Conservation (phyloP, 148 eudicot genomes). For the Dianthus caryophyllus region DNA sequence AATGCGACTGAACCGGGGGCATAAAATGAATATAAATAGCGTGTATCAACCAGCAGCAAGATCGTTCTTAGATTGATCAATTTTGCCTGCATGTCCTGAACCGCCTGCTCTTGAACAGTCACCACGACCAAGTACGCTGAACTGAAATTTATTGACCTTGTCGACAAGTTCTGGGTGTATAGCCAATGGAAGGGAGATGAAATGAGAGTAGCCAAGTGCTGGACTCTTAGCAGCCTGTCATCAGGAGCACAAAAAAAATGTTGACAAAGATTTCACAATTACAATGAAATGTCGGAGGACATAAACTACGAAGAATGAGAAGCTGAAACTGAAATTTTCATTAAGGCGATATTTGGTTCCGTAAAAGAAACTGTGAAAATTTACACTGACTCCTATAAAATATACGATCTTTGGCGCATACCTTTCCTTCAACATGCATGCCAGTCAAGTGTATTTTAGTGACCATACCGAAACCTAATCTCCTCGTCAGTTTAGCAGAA, state of each 20-base stretch:
- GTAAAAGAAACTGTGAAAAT: too few species aligned
- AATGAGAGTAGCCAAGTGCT: conserved; percentile 70
- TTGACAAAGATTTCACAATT: neutral
- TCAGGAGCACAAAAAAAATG: conserved; percentile 16
- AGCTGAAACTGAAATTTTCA: neutral
- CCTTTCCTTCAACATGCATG: conserved; percentile 98
- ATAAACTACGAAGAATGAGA: neutral
- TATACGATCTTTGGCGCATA: conserved; percentile 24
- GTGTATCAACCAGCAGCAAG: too few species aligned
- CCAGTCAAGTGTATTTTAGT: conserved; percentile 79
- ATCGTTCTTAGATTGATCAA: conserved; percentile 18
- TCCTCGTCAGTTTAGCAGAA: conserved; percentile 57
- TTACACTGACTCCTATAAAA: too few species aligned
- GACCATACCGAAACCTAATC: conserved; percentile 83
- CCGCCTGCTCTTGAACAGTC: conserved; percentile 28
- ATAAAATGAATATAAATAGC: too few species aligned
- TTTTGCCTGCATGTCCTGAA: conserved; percentile 40
- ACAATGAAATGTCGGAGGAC: neutral
- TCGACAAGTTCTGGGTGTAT: conserved; percentile 71
- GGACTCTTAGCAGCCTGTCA: conserved; percentile 68
- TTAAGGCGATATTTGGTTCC: neutral
- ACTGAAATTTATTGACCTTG: conserved; percentile 71
- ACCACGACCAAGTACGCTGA: conserved; percentile 43
- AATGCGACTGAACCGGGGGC: too few species aligned
- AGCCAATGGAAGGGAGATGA: conserved; percentile 86